Percentiles rank a stretch among this genome's conserved stretches.
Conservation (phyloP, 2,329 filamentous ascomycete genomes). For the Stachybotrys chlorohalonatus region DNA sequence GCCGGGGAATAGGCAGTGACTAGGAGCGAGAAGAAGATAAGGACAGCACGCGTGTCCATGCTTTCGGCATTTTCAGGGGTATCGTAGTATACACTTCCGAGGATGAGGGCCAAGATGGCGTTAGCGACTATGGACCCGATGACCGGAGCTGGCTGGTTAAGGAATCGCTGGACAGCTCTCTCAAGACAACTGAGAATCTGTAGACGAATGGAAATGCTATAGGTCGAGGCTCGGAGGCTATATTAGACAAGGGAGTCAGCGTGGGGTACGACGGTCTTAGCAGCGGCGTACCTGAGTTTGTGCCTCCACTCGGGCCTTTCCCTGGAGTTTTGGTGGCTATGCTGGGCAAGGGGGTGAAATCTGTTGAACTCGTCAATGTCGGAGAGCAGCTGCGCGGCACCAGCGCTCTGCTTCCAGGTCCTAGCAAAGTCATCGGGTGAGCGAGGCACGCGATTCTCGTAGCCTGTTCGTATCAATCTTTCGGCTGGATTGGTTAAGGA, state of each 20-base stretch:
- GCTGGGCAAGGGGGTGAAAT: background rate
- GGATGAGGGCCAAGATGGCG: background rate
- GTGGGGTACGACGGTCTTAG: background rate
- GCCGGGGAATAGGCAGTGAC: conserved; percentile 60
- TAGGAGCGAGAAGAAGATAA: background rate
- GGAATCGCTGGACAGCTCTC: background rate
- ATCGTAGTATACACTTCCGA: background rate
- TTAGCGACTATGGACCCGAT: background rate
- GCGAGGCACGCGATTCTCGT: conserved; percentile 44
- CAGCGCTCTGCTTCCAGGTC: background rate
- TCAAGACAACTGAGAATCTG: background rate
- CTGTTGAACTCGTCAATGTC: background rate
- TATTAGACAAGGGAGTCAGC: background rate
- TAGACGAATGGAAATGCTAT: background rate
- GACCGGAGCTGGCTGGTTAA: background rate
- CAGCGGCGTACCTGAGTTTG: background rate
- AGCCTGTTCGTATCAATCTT: conserved; percentile 48
- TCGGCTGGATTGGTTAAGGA: conserved; percentile 58
- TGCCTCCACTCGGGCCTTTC: too few species aligned
- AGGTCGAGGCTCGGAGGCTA: background rate
- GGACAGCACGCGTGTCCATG: background rate
- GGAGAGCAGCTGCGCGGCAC: background rate
- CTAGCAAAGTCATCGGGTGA: background rate
- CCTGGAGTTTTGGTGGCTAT: too few species aligned
- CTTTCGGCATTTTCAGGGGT: background rate